Evolutionary conservation across 1,284 basidiomycete genomes (phyloP), one percentile per base, ranked within the genome.

Genomic region (Melanopsichium pennsylvanicum): DNA sequence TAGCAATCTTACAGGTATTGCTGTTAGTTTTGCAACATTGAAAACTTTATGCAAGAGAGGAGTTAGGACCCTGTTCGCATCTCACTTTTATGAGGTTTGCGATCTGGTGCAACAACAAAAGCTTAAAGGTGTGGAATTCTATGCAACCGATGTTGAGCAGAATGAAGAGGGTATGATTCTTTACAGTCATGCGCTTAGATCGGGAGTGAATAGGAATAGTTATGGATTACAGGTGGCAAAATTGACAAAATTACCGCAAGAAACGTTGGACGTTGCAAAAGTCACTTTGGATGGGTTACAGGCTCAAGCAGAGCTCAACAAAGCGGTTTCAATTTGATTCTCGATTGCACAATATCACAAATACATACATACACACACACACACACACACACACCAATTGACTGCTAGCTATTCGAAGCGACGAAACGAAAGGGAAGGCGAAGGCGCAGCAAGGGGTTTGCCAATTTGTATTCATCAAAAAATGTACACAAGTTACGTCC

Each of bases 71-170:
- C 83, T 98, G 22, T 98, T 98, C 78, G 95, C 96, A 3, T 98
- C 95, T 11, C 95, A 98, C 82, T 97, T 97, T 75, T 93, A 97
- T 80, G 93, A 97, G 76, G 83, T 98, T 11, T 89, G 89, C 2
- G 88, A 91, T 66, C 88, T 97, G 86, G 46, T 62, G 1, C 10
- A 21, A 3, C 25, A 37, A 2, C 27, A 44, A 6, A 7, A 16
- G 6, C 36, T 36, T 35, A 15, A 19, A 0, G 40, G 34, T 8
- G 86, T 96, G 21, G 85, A 86, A 2, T 97, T 96, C 82, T 93
- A 87, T 83, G 95, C 92, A 78, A 97, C 92, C 0, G 89, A 91
- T 75, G 86, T 97, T 51, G 90, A 93, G 75, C 12, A 19, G 6
- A 15, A 10, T n/a, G 33, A 26, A 22, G 76, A 90, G 90, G 76